phyloP scores from a whole-genome alignment of 345 rosid species.

The Bruguiera sexangula region DNA sequence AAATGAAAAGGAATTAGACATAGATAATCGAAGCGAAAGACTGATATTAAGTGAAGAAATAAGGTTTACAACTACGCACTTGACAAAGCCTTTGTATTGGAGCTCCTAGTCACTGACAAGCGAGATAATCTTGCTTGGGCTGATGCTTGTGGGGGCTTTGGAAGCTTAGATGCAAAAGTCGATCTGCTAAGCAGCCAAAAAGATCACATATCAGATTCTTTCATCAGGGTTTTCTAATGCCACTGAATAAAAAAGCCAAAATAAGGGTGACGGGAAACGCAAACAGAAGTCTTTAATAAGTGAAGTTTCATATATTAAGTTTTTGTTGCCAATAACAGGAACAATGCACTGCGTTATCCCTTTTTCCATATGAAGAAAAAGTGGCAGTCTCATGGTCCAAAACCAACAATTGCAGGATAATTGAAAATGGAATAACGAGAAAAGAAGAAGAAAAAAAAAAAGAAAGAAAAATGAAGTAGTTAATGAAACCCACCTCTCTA shows the following conservation, averaged over 20 bases:
- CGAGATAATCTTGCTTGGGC: constrained; percentile 46
- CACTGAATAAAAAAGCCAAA: neutral
- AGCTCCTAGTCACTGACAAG: constrained; percentile 44
- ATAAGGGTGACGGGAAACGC: too few species aligned
- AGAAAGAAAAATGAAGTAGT: neutral
- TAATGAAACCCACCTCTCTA: constrained; percentile 50
- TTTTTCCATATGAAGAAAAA: too few species aligned
- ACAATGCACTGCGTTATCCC: too few species aligned
- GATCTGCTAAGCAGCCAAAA: constrained; percentile 24
- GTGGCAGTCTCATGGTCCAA: too few species aligned
- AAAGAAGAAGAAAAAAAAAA: neutral
- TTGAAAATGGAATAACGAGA: neutral
- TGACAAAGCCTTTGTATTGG: constrained; percentile 45
- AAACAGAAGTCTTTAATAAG: too few species aligned
- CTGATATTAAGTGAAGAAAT: neutral
- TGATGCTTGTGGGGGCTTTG: constrained; percentile 47
- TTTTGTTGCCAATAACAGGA: too few species aligned
- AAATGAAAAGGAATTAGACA: neutral
- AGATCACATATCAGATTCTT: constrained; percentile 4
- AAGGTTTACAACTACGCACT: constrained; percentile 35
- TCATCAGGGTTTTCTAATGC: neutral
- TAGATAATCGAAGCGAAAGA: neutral
- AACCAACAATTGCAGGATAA: too few species aligned
- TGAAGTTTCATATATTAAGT: too few species aligned
- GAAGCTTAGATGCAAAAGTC: constrained; percentile 47